Percentiles rank a stretch among this genome's conserved stretches.
These are phyloP conservation scores for Colletotrichum paranaense DNA, from an alignment of 2,329 filamentous ascomycete species.

Conservation along the genomic window DNA sequence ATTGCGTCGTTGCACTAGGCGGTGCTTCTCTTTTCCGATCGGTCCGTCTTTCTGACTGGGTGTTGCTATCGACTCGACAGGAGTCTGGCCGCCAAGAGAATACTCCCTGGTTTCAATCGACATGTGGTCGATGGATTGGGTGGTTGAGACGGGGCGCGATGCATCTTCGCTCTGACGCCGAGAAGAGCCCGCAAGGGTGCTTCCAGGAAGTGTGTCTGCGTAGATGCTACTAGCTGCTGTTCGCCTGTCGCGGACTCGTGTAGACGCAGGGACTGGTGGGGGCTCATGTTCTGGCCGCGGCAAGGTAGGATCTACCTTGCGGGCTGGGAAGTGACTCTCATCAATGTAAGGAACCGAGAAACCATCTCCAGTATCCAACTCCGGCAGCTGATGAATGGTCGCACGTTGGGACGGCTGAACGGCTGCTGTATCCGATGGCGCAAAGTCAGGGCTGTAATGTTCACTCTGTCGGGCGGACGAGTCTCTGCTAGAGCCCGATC, in stretches of 20 bases:
- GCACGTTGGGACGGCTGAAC: conserved; percentile 31
- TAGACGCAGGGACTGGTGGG: conserved; percentile 58
- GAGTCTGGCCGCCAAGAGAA: conserved; percentile 49
- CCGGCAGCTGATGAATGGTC: conserved; percentile 56
- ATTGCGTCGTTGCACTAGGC: conserved; percentile 83
- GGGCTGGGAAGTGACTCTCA: conserved; percentile 40
- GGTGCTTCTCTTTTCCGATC: conserved; percentile 70
- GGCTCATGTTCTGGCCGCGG: conserved; percentile 62
- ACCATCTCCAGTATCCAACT: conserved; percentile 62
- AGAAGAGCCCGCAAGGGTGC: conserved; percentile 54
- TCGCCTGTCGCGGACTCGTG: conserved; percentile 39
- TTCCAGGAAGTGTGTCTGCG: conserved; percentile 54
- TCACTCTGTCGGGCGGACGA: conserved; percentile 36
- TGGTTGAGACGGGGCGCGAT: conserved; percentile 53
- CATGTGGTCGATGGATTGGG: conserved; percentile 59
- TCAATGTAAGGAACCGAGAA: conserved; percentile 60
- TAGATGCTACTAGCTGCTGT: conserved; percentile 54
- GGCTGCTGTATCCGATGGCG: conserved; percentile 42
- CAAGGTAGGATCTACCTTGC: conserved; percentile 41
- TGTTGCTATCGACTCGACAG: conserved; percentile 50
- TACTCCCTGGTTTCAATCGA: conserved; percentile 57
- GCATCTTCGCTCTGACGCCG: conserved; percentile 59
- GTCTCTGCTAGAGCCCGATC: conserved; percentile 19
- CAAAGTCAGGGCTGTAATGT: conserved; percentile 46
- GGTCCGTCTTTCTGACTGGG: conserved; percentile 53